Percentiles rank a stretch among this genome's conserved stretches.
These are phyloP conservation scores for Nyssa sinensis DNA, from an alignment of 148 eudicot genomes.

Conservation along the genomic window DNA sequence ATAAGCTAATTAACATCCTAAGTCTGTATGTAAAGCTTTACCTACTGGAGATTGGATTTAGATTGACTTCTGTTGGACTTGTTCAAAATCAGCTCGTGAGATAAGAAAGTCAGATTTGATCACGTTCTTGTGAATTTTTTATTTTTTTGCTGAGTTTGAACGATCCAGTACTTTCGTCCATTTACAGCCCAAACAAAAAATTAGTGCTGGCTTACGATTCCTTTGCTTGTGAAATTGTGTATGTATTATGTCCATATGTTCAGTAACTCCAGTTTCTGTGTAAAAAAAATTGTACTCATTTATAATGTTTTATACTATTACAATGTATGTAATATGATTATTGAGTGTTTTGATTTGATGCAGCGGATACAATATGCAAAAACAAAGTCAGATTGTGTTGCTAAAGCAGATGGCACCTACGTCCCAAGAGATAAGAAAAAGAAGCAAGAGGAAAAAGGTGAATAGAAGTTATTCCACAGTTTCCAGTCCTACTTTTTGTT, in stretches of 20 bases:
- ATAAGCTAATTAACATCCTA: neutral
- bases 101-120: neutral
- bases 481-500: no score
- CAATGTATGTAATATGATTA: neutral
- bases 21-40: neutral
- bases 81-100: neutral
- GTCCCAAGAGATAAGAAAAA: constrained; percentile 65
- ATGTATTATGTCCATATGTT: neutral
- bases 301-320: neutral
- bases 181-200: neutral
- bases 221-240: neutral
- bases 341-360: constrained; percentile 3
- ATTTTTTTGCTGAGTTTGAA: neutral
- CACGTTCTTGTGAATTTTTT: neutral
- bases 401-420: constrained; percentile 78
- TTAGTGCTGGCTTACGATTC: neutral
- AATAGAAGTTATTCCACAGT: constrained; percentile 11
- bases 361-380: constrained; percentile 97
- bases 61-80: neutral
- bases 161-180: neutral
- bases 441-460: constrained; percentile 92
- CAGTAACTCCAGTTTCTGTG: neutral
- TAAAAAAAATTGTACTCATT: neutral
- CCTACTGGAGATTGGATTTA: neutral
- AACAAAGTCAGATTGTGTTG: constrained; percentile 86